A percentile compares a stretch with the other conserved stretches of the same genome.
Conservation (phyloP, 192 early-diverging fungal genomes). For the Coemansia sp. region DNA sequence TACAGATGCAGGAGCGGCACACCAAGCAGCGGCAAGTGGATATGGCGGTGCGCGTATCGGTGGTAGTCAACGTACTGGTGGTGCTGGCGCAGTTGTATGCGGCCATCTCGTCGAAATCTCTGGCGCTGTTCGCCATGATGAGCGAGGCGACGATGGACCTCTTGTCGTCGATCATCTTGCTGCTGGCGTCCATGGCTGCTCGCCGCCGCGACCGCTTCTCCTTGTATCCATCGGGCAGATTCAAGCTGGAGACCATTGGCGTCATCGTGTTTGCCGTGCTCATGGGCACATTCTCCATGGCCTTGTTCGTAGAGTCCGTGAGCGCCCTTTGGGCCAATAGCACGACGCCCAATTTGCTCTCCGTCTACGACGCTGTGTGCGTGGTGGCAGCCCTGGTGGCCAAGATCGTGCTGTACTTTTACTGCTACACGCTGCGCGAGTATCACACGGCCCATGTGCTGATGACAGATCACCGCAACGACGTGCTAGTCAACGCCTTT, state of each 20-base stretch:
- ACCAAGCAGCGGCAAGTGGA: constrained; percentile 45
- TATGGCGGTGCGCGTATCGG: constrained; percentile 67
- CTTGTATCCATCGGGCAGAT: constrained; percentile 74
- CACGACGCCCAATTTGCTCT: constrained; percentile 52
- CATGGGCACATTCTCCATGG: constrained; percentile 72
- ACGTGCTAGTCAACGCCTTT: constrained; percentile 69
- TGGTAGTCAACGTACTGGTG: constrained; percentile 64
- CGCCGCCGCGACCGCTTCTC: constrained; percentile 58
- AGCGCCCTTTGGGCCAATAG: constrained; percentile 54
- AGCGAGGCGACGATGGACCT: constrained; percentile 81
- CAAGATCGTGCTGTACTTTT: constrained; percentile 65
- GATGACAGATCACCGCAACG: constrained; percentile 73
- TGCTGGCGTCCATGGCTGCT: constrained; percentile 62
- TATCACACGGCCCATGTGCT: constrained; percentile 61
- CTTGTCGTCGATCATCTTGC: constrained; percentile 62
- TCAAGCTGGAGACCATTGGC: constrained; percentile 73
- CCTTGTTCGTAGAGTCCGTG: constrained; percentile 67
- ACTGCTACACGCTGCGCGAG: constrained; percentile 63
- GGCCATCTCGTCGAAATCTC: constrained; percentile 68
- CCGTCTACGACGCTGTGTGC: constrained; percentile 52
- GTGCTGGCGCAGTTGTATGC: constrained; percentile 69
- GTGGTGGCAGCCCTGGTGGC: constrained; percentile 58
- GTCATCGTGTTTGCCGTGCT: constrained; percentile 76
- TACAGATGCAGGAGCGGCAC: constrained; percentile 33
- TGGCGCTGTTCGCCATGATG: constrained; percentile 79